A percentile compares a stretch with the other conserved stretches of the same genome.
These are phyloP conservation scores for Macrotyloma uniflorum DNA, from an alignment of 306 rosid genomes.

Conservation along the genomic window DNA sequence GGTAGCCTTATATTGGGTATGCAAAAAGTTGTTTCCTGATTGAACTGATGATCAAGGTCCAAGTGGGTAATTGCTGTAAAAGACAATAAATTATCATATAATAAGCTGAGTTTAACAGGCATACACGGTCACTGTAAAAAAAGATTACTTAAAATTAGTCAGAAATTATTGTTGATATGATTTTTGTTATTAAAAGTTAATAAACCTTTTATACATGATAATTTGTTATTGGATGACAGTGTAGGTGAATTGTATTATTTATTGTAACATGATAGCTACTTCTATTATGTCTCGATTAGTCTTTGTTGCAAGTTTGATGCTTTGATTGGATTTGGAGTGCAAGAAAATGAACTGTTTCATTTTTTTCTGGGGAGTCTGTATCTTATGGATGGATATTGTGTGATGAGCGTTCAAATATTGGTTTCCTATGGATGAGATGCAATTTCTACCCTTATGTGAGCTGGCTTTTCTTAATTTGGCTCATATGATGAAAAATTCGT, in stretches of 20 bases:
- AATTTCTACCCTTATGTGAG: neutral
- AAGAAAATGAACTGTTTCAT: neutral
- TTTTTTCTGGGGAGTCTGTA: conserved; percentile 23
- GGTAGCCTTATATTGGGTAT: no score
- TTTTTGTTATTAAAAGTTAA: neutral
- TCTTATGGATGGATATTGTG: neutral
- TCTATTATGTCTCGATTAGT: neutral
- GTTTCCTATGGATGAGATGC: no score
- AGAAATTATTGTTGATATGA: neutral
- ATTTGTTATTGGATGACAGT: neutral
- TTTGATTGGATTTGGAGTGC: neutral
- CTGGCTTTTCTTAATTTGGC: conserved; percentile 21
- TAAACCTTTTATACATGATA: neutral
- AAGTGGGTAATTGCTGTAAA: no score
- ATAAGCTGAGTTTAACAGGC: neutral
- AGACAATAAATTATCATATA: neutral
- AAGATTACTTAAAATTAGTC: neutral
- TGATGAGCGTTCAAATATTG: no score
- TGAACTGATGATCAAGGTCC: no score
- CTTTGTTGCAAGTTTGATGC: conserved; percentile 28
- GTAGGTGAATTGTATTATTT: neutral
- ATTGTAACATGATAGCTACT: neutral
- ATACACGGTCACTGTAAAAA: no score
- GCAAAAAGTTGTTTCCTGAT: no score
- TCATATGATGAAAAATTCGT: conserved; percentile 22